Percentiles rank a stretch among this genome's conserved stretches.
Conservation (phyloP, 257 asterid species). For the Cordia subcordata region DNA sequence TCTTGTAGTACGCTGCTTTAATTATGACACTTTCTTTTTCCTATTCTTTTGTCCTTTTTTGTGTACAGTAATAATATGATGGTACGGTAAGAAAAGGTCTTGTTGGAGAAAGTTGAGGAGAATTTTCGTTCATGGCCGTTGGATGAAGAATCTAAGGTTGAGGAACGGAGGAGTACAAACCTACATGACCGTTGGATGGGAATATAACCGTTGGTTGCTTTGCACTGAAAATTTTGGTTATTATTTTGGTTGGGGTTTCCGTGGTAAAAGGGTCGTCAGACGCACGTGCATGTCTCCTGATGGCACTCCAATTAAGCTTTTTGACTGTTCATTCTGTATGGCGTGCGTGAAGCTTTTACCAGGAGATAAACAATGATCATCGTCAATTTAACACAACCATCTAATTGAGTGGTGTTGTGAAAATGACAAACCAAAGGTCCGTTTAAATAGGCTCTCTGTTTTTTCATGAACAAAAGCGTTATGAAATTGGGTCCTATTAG, state of each 20-base stretch:
- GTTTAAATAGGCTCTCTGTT: no score
- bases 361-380: neutral
- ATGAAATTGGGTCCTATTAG: no score
- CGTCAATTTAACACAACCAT: no score
- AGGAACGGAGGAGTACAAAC: conserved; percentile 23
- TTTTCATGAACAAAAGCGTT: no score
- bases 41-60: neutral
- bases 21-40: no score
- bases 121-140: conserved; percentile 31
- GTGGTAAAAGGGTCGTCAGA: conserved; percentile 30
- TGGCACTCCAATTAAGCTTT: conserved; percentile 19
- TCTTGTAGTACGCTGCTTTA: neutral
- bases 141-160: conserved; percentile 50
- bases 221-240: conserved; percentile 20
- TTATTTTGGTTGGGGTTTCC: neutral
- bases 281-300: conserved; percentile 53
- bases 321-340: conserved; percentile 4
- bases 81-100: conserved; percentile 24
- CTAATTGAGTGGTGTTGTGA: no score
- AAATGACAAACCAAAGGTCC: no score
- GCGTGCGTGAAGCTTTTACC: conserved; percentile 4
- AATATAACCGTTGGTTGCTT: conserved; percentile 73
- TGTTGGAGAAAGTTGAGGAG: conserved; percentile 14
- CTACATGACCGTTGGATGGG: conserved; percentile 71
- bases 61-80: conserved; percentile 12